phyloP scores from a whole-genome alignment of 129 eudicot species.

The Helianthus tuberosus region DNA sequence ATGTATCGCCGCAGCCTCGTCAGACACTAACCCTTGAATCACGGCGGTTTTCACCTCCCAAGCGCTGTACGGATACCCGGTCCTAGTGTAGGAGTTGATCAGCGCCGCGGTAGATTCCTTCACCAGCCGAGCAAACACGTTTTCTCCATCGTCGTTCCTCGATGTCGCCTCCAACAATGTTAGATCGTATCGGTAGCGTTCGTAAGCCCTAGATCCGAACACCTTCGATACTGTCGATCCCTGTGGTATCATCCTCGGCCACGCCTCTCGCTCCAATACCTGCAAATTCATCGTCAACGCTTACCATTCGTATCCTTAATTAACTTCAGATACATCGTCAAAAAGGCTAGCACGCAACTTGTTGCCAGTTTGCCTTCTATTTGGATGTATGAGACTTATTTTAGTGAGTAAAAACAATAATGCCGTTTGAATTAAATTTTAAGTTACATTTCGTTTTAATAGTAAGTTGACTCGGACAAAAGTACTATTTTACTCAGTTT shows the following conservation, averaged over 20 bases:
- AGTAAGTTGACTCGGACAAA: conserved; percentile 27
- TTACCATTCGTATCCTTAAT: neutral
- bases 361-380: too few relatives aligned
- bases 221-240: conserved; percentile 75
- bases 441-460: neutral
- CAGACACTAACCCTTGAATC: conserved; percentile 67
- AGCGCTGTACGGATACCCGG: conserved; percentile 66
- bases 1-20: conserved; percentile 54
- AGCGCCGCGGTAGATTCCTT: conserved; percentile 88
- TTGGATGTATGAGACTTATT: too few relatives aligned
- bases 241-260: conserved; percentile 92
- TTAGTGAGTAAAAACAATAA: too few relatives aligned
- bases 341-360: too few relatives aligned
- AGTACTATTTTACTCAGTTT: conserved; percentile 10
- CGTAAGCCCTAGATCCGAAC: conserved; percentile 78
- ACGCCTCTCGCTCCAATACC: conserved; percentile 85
- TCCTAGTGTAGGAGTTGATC: conserved; percentile 74
- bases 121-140: conserved; percentile 60
- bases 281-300: conserved; percentile 11
- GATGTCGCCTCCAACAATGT: conserved; percentile 77
- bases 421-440: too few relatives aligned
- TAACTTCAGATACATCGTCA: too few relatives aligned
- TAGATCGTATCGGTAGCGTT: conserved; percentile 76
- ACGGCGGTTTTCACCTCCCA: conserved; percentile 89
- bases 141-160: conserved; percentile 64